Percentiles rank a stretch among this genome's conserved stretches.
These are phyloP conservation scores for Iris macrosiphon DNA, from an alignment of 106 monocot genomes.

Conservation along the genomic window DNA sequence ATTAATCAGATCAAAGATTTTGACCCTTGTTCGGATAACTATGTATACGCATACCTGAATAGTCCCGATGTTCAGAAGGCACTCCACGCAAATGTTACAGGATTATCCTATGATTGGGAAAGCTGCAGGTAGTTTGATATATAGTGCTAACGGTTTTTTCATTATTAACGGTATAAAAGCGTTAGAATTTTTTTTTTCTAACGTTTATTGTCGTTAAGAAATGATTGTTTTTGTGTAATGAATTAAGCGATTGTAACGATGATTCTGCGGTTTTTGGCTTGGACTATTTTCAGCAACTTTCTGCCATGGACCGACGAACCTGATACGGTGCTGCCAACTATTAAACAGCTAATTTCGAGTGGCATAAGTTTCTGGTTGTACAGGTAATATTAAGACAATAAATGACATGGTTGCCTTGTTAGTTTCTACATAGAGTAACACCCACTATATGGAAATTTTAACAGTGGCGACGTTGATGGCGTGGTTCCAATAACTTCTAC, in stretches of 20 bases:
- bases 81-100: conserved; percentile 13
- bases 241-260: too few relatives aligned
- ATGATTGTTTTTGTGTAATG: too few relatives aligned
- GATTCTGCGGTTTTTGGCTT: too few relatives aligned
- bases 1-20: not conserved
- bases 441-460: not conserved
- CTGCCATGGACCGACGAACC: conserved; percentile 12
- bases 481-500: conserved; percentile 12
- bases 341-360: conserved; percentile 13
- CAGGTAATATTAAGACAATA: conserved; percentile 14
- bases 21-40: conserved; percentile 11
- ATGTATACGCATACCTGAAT: conserved; percentile 15
- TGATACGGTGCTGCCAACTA: conserved; percentile 9
- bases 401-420: conserved; percentile 1
- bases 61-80: conserved; percentile 16
- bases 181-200: too few relatives aligned
- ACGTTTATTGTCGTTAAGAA: too few relatives aligned
- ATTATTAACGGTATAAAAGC: too few relatives aligned
- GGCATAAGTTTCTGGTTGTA: conserved; percentile 30
- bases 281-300: too few relatives aligned
- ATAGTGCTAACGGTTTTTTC: too few relatives aligned
- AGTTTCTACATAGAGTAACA: conserved; percentile 1
- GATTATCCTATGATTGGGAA: conserved; percentile 1
- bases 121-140: conserved; percentile 2
- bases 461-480: conserved; percentile 8